Evolutionary conservation across 495 filamentous ascomycete species (phyloP), one percentile per base, ranked within the genome.

Genomic region (Xylaria grammica): DNA sequence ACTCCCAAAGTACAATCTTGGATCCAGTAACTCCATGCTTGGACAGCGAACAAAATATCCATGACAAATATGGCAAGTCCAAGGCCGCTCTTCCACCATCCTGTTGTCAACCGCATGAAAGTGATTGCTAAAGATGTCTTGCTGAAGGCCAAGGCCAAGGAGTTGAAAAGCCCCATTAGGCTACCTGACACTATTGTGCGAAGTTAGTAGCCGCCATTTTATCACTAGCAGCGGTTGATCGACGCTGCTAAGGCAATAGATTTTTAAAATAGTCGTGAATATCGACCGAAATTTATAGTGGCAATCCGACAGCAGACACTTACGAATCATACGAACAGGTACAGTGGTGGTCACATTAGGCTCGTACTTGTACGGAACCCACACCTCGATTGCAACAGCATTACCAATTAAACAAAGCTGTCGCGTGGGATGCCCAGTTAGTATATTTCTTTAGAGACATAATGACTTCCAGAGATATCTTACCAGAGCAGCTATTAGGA

Each of bases 1-100:
- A 55, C 56, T n/a, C n/a, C n/a, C n/a, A n/a, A n/a, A 38, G 60
- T 34, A 20, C 63, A 65, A 45, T 65, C 63, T 38, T 65, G 63
- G 4, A 65, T 9, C 63, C 63, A 65, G 38, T 53, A 65, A n/a
- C n/a, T 65, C 55, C 54, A 65, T 38, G 9, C 56, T n/a, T 65
- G 63, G 10, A 65, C n/a, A 6, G 26, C 19, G 19, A 44, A 65
- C 26, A 65, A 26, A 17, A 65, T 26, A 38, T 54, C 22, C 1
- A 65, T 46, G 46, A 60, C 15, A 29, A 65, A 59, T 1, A 60
- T 26, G 4, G 32, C 44, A 10, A 65, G 19, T 1, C 46, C 56
- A 11, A 60, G 34, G 36, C 46, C 36, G 26, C 54, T 48, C 30
- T 60, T 65, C 63, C 54, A 60, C 63, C 63, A 65, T 7, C 63